Evolutionary conservation across 192 early-diverging fungal species (phyloP).

Genomic region (Rhizoclosmatium globosum): DNA sequence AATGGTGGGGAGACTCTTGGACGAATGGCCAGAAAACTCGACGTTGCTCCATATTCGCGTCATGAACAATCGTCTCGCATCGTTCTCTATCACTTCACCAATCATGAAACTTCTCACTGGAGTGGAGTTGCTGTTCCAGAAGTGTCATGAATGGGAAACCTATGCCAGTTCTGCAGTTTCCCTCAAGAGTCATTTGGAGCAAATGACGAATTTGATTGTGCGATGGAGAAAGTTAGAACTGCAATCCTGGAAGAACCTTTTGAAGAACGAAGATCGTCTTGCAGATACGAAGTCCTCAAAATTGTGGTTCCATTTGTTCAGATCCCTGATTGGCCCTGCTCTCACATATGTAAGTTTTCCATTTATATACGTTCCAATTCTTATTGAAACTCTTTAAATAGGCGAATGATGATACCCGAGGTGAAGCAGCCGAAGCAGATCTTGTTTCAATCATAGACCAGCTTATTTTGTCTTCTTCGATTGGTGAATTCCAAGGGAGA

Average conservation of each 20-base stretch:
- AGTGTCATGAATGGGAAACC: conserved; percentile 94
- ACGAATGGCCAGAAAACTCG: conserved; percentile 92
- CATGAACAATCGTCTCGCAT: conserved; percentile 54
- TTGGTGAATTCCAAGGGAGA: conserved; percentile 82
- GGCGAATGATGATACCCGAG: conserved; percentile 15
- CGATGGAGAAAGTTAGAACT: conserved; percentile 94
- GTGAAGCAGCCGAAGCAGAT: conserved; percentile 1
- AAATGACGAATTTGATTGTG: conserved; percentile 77
- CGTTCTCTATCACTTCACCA: conserved; percentile 81
- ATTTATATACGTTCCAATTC: conserved; percentile 6
- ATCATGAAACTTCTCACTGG: conserved; percentile 90
- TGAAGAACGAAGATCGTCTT: conserved; percentile 82
- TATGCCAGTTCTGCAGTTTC: conserved; percentile 86
- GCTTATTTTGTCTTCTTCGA: conserved; percentile 76
- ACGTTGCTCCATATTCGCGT: conserved; percentile 76
- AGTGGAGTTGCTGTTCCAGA: conserved; percentile 85
- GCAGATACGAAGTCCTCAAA: conserved; percentile 68
- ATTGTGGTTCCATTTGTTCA: conserved; percentile 92
- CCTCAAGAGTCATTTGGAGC: conserved; percentile 71
- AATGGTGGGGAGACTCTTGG: conserved; percentile 68
- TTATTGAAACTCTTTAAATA: neutral
- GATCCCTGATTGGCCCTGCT: conserved; percentile 43
- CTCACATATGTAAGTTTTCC: conserved; percentile 26
- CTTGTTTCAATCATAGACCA: conserved; percentile 77
- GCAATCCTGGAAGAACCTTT: conserved; percentile 85